Evolutionary conservation across 2,329 filamentous ascomycete genomes (phyloP).

Genomic region (Teratosphaeriaceae sp.): DNA sequence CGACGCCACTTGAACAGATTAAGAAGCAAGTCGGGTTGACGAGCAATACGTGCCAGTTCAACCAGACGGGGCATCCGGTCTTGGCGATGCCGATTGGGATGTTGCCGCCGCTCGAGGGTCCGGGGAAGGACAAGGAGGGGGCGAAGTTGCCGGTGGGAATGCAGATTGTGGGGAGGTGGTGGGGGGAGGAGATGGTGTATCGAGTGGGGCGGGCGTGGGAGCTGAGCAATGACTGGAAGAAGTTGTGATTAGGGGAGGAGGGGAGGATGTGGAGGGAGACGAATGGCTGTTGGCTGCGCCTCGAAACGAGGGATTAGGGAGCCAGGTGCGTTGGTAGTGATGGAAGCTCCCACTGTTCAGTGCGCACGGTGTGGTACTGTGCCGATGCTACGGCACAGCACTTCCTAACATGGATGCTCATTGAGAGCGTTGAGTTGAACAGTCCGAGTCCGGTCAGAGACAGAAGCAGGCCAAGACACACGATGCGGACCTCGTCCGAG

Average conservation of each 20-base stretch:
- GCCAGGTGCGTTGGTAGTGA: no score
- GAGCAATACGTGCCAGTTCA: constrained; percentile 49
- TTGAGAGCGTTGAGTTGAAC: no score
- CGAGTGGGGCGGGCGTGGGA: constrained; percentile 44
- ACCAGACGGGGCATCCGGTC: constrained; percentile 44
- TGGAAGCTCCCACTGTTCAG: no score
- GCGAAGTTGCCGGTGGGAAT: constrained; percentile 29
- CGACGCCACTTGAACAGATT: constrained; percentile 40
- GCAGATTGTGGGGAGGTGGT: constrained; percentile 36
- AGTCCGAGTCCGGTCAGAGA: no score
- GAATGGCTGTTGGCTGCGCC: no score
- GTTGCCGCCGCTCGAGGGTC: constrained; percentile 46
- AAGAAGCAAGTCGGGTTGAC: constrained; percentile 49
- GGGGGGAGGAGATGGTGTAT: constrained; percentile 44
- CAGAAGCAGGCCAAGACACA: no score
- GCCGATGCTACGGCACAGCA: no score
- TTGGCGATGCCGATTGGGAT: constrained; percentile 39
- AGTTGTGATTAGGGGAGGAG: no score
- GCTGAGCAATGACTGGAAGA: constrained; percentile 39
- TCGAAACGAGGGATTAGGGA: no score
- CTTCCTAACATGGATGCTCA: no score
- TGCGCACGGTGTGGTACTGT: no score
- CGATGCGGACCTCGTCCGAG: background rate
- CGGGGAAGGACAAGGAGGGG: constrained; percentile 8
- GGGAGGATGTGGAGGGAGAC: no score